Conservation (phyloP, 208 protist species). For the Leishmania arabica region DNA sequence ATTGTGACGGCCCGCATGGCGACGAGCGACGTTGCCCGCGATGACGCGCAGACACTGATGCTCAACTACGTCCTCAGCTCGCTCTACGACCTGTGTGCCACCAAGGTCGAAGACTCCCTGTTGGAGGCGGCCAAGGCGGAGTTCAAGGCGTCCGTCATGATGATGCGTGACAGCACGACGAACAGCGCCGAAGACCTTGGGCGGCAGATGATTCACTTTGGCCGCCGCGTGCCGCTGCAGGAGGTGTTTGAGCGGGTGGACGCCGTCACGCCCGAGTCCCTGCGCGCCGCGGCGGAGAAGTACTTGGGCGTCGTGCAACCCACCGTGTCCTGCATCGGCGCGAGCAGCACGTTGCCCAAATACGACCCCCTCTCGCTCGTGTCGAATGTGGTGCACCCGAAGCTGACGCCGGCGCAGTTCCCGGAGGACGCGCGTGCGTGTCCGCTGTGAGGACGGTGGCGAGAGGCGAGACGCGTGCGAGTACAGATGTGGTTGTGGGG, state of each 20-base stretch:
- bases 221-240: constrained; percentile 80
- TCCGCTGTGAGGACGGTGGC: constrained; percentile 10
- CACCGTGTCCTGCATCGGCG: constrained; percentile 80
- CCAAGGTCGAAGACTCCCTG: constrained; percentile 65
- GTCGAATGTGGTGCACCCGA: constrained; percentile 43
- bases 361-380: constrained; percentile 52
- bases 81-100: constrained; percentile 68
- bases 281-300: constrained; percentile 76
- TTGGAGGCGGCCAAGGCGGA: constrained; percentile 94
- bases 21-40: constrained; percentile 36
- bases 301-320: constrained; percentile 64
- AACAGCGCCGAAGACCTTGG: constrained; percentile 96
- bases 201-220: constrained; percentile 96
- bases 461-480: not conserved
- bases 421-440: constrained; percentile 23
- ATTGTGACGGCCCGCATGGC: constrained; percentile 70
- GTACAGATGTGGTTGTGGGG: not conserved
- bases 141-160: constrained; percentile 92
- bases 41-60: constrained; percentile 73
- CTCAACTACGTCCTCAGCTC: constrained; percentile 73
- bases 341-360: constrained; percentile 52
- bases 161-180: constrained; percentile 96
- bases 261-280: constrained; percentile 82
- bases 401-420: constrained; percentile 34
- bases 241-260: constrained; percentile 95